These are phyloP conservation scores for Onygenales sp. DNA, from an alignment of 2,329 filamentous ascomycete species.

Conservation along the genomic window DNA sequence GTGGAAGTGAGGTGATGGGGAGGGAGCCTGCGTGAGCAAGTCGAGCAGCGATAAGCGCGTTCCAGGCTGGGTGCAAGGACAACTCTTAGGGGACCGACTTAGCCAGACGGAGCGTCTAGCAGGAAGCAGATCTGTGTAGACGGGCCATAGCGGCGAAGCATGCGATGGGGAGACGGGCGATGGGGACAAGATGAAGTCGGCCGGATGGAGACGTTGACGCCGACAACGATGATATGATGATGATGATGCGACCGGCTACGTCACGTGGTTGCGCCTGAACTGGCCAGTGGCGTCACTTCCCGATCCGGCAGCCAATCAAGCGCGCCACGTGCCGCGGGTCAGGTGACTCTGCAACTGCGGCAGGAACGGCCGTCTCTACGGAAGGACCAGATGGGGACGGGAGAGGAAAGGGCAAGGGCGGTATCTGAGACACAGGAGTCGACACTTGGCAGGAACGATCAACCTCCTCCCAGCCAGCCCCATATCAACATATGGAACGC, in stretches of 20 bases:
- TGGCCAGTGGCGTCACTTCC: conserved; percentile 32
- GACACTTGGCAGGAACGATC: no score
- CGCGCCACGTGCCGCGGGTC: neutral
- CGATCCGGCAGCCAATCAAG: conserved; percentile 11
- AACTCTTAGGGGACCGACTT: conserved; percentile 28
- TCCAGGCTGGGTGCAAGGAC: conserved; percentile 38
- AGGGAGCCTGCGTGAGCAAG: conserved; percentile 28
- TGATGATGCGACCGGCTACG: conserved; percentile 7
- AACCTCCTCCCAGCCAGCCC: no score
- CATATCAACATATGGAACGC: no score
- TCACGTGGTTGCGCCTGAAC: conserved; percentile 26
- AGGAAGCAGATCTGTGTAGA: conserved; percentile 15
- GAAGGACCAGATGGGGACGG: neutral
- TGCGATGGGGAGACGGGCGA: conserved; percentile 9
- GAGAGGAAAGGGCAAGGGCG: neutral
- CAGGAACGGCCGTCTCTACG: neutral
- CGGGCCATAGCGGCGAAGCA: conserved; percentile 12
- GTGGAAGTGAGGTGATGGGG: conserved; percentile 1
- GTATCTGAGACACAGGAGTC: no score
- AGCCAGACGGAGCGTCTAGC: conserved; percentile 41
- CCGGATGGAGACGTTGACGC: conserved; percentile 6
- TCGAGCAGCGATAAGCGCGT: conserved; percentile 35
- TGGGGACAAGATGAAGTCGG: conserved; percentile 9
- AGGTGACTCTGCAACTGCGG: neutral
- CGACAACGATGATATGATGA: conserved; percentile 8